A percentile compares a stretch with the other conserved stretches of the same genome.
Conservation (phyloP, 2,329 filamentous ascomycete species). For the Botryotinia calthae region DNA sequence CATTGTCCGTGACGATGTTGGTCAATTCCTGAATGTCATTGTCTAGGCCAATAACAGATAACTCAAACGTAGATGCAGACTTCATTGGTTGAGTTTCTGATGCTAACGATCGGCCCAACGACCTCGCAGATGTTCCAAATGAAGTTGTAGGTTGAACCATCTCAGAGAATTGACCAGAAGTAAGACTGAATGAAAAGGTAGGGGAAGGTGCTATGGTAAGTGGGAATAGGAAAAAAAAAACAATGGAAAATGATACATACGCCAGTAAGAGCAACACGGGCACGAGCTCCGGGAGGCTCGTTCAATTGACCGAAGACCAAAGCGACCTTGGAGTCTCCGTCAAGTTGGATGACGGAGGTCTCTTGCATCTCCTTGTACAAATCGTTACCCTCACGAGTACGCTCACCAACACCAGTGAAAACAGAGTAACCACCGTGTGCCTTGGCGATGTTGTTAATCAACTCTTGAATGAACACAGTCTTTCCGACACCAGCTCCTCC, state of each 20-base stretch:
- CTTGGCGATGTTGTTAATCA: constrained; percentile 99
- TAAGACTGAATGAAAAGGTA: too few species aligned
- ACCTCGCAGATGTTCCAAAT: too few species aligned
- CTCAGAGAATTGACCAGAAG: too few species aligned
- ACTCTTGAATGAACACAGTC: constrained; percentile 99
- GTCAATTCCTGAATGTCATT: too few species aligned
- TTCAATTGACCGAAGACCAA: constrained; percentile 99
- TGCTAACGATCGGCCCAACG: too few species aligned
- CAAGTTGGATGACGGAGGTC: constrained; percentile 98
- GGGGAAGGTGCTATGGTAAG: too few species aligned
- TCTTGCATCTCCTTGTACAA: constrained; percentile 99
- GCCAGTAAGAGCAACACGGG: constrained; percentile 95
- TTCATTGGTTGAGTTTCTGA: too few species aligned
- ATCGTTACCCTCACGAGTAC: constrained; percentile 99
- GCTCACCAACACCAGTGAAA: constrained; percentile 99
- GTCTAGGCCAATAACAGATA: too few species aligned
- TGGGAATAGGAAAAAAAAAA: too few species aligned
- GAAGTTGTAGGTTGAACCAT: too few species aligned
- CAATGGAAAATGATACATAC: not conserved
- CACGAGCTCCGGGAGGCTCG: constrained; percentile 98
- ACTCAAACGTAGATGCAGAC: too few species aligned
- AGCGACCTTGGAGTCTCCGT: constrained; percentile 99
- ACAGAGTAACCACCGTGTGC: constrained; percentile 99
- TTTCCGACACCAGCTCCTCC: constrained; percentile 99
- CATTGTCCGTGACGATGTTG: too few species aligned